Percentiles rank a stretch among this genome's conserved stretches.
Conservation (phyloP, 1,139 yeast species). For the Suhomyces atakaporum region DNA sequence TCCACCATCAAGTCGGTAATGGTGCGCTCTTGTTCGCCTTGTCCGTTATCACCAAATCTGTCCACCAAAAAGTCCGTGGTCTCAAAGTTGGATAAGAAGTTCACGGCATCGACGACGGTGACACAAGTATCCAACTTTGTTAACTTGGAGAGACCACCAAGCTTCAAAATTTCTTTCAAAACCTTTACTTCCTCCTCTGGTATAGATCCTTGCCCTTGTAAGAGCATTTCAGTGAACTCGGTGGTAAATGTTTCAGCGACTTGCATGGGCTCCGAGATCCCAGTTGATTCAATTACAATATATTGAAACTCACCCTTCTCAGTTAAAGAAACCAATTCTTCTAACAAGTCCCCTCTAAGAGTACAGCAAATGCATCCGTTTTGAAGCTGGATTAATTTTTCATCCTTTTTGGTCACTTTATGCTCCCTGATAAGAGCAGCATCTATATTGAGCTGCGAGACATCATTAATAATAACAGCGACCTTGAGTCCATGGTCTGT, state of each 20-base stretch:
- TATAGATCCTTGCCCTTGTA: conserved; percentile 21
- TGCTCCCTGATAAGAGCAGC: conserved; percentile 41
- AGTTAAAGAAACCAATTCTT: conserved; percentile 40
- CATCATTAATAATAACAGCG: conserved; percentile 49
- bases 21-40: conserved; percentile 42
- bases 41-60: conserved; percentile 40
- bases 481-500: conserved; percentile 39
- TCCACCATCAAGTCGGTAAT: conserved; percentile 48
- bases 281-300: conserved; percentile 47
- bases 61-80: conserved; percentile 45
- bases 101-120: conserved; percentile 47
- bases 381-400: conserved; percentile 45
- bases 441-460: conserved; percentile 42
- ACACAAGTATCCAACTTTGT: conserved; percentile 47
- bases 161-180: conserved; percentile 30
- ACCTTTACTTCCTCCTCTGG: conserved; percentile 25
- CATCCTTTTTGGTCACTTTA: conserved; percentile 41
- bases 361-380: conserved; percentile 54
- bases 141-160: conserved; percentile 42
- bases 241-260: conserved; percentile 50
- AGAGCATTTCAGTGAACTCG: conserved; percentile 36
- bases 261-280: conserved; percentile 52
- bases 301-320: conserved; percentile 37
- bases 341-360: conserved; percentile 45
- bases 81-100: conserved; percentile 40